Conservation (phyloP, 805 yeast species). For the Lipomyces yamadae region DNA sequence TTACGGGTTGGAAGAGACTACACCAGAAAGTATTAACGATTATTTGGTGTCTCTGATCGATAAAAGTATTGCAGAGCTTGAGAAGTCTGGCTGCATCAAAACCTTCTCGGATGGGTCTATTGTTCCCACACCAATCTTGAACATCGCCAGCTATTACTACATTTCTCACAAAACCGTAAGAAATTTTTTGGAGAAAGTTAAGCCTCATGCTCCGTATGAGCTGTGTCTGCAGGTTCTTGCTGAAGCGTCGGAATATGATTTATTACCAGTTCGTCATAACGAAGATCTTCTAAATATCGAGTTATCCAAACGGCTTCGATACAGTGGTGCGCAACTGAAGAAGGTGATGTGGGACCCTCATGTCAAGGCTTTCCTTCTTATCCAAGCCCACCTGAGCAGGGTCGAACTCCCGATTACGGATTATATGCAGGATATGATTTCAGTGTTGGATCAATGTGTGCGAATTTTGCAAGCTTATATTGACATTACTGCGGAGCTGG, state of each 20-base stretch:
- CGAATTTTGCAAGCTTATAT: conserved; percentile 92
- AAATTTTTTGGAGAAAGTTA: conserved; percentile 61
- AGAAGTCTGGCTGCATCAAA: conserved; percentile 72
- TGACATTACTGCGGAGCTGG: conserved; percentile 86
- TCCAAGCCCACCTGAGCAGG: conserved; percentile 74
- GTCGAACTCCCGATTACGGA: conserved; percentile 91
- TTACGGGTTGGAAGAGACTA: conserved; percentile 73
- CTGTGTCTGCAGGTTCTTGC: conserved; percentile 66
- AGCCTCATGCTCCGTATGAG: conserved; percentile 55
- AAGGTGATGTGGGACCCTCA: conserved; percentile 83
- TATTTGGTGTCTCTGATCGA: conserved; percentile 62
- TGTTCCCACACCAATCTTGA: conserved; percentile 75
- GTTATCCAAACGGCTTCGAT: conserved; percentile 74
- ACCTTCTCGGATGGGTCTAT: conserved; percentile 51
- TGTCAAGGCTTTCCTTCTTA: conserved; percentile 71
- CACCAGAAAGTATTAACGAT: conserved; percentile 45
- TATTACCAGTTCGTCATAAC: conserved; percentile 87
- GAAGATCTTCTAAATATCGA: conserved; percentile 87
- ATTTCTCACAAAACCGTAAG: conserved; percentile 88
- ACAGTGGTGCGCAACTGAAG: conserved; percentile 50
- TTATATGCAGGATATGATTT: conserved; percentile 88
- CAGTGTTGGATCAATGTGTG: conserved; percentile 90
- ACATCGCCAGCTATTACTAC: conserved; percentile 88
- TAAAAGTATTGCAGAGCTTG: conserved; percentile 64
- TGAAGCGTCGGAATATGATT: conserved; percentile 80